These are phyloP conservation scores for Orbilia ellipsospora DNA, from an alignment of 2,329 filamentous ascomycete genomes.

Conservation along the genomic window DNA sequence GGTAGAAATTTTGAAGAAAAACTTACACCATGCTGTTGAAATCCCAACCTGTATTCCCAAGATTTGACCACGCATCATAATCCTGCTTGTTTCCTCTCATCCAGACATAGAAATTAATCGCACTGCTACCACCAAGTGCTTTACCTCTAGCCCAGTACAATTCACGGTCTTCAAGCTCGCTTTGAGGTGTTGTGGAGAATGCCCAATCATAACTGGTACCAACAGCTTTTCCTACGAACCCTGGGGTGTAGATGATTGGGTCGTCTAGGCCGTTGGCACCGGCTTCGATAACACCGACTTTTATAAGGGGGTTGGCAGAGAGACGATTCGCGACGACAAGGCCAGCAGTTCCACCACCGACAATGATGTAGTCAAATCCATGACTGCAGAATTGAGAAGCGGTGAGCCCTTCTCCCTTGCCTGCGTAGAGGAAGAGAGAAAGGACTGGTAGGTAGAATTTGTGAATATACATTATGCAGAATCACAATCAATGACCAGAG, in stretches of 20 bases:
- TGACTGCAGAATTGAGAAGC: slow-evolving; percentile 7
- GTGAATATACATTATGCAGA: slow-evolving; percentile 35
- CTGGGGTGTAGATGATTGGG: slow-evolving; percentile 38
- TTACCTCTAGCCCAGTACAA: slow-evolving; percentile 50
- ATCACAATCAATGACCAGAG: slow-evolving; percentile 19
- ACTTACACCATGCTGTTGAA: slow-evolving; percentile 65
- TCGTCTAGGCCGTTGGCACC: slow-evolving; percentile 29
- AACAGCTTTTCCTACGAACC: slow-evolving; percentile 38
- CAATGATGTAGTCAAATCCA: slow-evolving; percentile 66
- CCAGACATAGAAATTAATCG: slow-evolving; percentile 61
- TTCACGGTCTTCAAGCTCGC: slow-evolving; percentile 19
- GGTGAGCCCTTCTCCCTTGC: slow-evolving; percentile 15
- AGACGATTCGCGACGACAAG: slow-evolving; percentile 66
- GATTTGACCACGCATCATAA: slow-evolving; percentile 69
- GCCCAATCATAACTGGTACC: slow-evolving; percentile 40
- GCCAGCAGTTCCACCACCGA: slow-evolving; percentile 67
- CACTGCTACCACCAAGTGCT: slow-evolving; percentile 61
- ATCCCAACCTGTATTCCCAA: slow-evolving; percentile 71
- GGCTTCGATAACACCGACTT: slow-evolving; percentile 50
- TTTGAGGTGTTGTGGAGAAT: slow-evolving; percentile 25
- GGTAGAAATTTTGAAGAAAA: background rate
- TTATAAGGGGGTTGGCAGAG: slow-evolving; percentile 51
- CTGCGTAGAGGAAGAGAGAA: slow-evolving; percentile 36
- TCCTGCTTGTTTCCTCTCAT: slow-evolving; percentile 65
- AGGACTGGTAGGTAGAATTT: slow-evolving; percentile 29